Percentiles rank a stretch among this genome's conserved stretches.
phyloP scores from a whole-genome alignment of 2,329 filamentous ascomycete genomes.

The Aspergillus uvarum region DNA sequence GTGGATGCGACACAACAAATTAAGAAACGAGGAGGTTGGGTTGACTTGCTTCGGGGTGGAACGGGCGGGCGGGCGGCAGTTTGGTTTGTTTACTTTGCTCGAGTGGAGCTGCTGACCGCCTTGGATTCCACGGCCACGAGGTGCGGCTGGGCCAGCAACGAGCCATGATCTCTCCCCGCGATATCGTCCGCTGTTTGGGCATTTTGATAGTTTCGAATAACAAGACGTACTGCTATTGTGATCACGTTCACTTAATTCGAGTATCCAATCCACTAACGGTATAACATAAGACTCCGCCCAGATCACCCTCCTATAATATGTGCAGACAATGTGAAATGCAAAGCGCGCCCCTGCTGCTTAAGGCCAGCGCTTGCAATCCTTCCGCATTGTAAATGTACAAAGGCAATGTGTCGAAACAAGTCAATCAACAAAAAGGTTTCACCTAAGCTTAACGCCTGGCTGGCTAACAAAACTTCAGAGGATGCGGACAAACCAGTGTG shows the following conservation, averaged over 20 bases:
- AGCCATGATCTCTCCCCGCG: neutral
- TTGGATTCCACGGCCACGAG: neutral
- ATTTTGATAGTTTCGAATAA: neutral
- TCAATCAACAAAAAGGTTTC: constrained; percentile 1
- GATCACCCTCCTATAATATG: neutral
- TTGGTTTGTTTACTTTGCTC: constrained; percentile 20
- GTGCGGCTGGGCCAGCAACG: neutral
- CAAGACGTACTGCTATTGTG: neutral
- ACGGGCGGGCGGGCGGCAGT: neutral
- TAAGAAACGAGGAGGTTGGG: constrained; percentile 24
- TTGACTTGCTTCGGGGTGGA: constrained; percentile 13
- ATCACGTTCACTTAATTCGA: neutral
- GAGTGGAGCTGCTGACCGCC: constrained; percentile 19
- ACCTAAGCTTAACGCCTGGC: constrained; percentile 26
- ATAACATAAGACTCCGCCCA: neutral
- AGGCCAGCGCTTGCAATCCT: neutral
- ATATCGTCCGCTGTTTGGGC: neutral
- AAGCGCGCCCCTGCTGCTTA: neutral
- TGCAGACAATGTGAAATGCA: constrained; percentile 3
- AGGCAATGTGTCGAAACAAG: constrained; percentile 4
- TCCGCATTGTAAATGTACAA: constrained; percentile 1
- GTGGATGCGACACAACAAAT: constrained; percentile 5
- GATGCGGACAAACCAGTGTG: constrained; percentile 2
- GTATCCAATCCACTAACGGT: neutral
- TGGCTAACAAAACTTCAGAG: constrained; percentile 18